phyloP scores from a whole-genome alignment of 257 asterid genomes.

The Avicennia marina region DNA sequence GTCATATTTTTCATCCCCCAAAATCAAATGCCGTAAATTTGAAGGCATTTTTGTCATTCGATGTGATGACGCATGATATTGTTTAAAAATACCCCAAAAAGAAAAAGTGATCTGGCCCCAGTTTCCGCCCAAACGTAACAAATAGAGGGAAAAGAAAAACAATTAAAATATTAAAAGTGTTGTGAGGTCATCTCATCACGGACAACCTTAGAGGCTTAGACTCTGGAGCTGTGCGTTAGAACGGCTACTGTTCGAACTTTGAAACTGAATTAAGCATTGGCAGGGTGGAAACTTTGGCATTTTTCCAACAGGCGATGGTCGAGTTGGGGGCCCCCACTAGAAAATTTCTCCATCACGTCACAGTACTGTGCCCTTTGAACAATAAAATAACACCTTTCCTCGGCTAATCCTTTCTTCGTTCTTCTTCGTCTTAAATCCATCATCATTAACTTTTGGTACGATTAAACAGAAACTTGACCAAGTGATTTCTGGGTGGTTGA shows the following conservation, averaged over 20 bases:
- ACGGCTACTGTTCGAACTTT: neutral
- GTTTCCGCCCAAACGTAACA: too few species aligned
- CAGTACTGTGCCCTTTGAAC: slow-evolving; percentile 17
- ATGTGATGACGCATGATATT: too few species aligned
- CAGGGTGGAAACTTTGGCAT: slow-evolving; percentile 27
- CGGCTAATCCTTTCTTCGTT: slow-evolving; percentile 14
- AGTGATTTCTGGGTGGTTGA: neutral
- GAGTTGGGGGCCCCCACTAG: slow-evolving; percentile 13
- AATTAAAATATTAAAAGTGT: too few species aligned
- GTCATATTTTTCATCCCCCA: too few species aligned
- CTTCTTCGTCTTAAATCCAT: slow-evolving; percentile 13
- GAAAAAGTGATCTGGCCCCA: too few species aligned
- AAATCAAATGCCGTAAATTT: too few species aligned
- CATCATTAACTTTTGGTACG: slow-evolving; percentile 14
- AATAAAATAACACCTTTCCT: neutral
- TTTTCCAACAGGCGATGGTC: slow-evolving; percentile 18
- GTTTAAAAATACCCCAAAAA: too few species aligned
- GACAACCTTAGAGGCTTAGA: slow-evolving; percentile 27
- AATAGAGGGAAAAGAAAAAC: too few species aligned
- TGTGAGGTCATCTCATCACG: too few species aligned
- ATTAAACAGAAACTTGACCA: slow-evolving; percentile 1
- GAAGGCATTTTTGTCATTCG: too few species aligned
- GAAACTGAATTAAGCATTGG: slow-evolving; percentile 27
- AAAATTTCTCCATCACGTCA: slow-evolving; percentile 7
- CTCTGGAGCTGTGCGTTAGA: slow-evolving; percentile 14